Evolutionary conservation across 2,329 filamentous ascomycete species (phyloP).

Genomic region (Cordyceps farinosa): DNA sequence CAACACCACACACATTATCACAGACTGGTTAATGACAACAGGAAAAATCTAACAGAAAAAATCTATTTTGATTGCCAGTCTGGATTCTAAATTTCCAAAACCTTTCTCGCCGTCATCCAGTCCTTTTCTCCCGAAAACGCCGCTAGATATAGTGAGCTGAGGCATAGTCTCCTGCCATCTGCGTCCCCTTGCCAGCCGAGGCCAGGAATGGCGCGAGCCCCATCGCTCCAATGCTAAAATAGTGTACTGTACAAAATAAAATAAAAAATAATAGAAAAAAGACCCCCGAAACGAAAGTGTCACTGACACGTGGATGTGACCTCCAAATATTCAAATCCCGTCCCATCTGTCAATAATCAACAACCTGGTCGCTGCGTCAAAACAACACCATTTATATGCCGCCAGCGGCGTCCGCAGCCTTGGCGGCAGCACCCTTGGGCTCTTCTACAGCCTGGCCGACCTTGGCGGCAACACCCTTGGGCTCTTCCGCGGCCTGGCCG

Average conservation of each 20-base stretch:
- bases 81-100: slow-evolving; percentile 15
- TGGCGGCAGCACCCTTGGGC: slow-evolving; percentile 14
- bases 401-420: slow-evolving; percentile 16
- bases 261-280: slow-evolving; percentile 4
- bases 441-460: slow-evolving; percentile 10
- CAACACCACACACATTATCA: not conserved
- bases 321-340: not conserved
- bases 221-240: slow-evolving; percentile 12
- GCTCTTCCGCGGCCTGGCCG: not conserved
- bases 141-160: slow-evolving; percentile 12
- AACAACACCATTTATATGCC: slow-evolving; percentile 8
- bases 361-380: slow-evolving; percentile 1
- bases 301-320: not conserved
- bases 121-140: slow-evolving; percentile 14
- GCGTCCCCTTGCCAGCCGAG: slow-evolving; percentile 16
- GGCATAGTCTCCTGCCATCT: not conserved
- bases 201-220: not conserved
- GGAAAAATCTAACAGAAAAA: not conserved
- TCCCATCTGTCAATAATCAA: not conserved
- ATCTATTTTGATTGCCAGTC: not conserved
- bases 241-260: slow-evolving; percentile 16
- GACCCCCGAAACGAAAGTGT: slow-evolving; percentile 21
- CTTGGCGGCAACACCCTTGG: not conserved
- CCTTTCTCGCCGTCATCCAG: slow-evolving; percentile 9
- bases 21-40: not conserved